Conservation (phyloP, 805 yeast species). For the Hemisphaericaspora nanyangensis region DNA sequence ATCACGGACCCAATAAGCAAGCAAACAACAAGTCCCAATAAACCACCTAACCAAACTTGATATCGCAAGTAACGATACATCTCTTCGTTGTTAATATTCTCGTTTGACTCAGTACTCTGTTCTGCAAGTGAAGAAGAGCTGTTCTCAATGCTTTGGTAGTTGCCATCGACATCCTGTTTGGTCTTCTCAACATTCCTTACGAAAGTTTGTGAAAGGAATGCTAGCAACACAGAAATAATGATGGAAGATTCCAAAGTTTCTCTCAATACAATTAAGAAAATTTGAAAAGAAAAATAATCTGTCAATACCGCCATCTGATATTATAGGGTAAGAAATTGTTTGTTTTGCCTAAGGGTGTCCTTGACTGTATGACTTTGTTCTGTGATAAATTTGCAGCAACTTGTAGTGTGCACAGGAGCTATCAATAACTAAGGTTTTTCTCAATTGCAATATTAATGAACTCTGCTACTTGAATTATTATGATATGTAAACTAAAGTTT, state of each 20-base stretch:
- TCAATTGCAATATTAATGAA: no score
- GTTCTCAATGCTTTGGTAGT: slow-evolving; percentile 5
- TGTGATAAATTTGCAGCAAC: no score
- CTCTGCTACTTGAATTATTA: no score
- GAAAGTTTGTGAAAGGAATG: slow-evolving; percentile 61
- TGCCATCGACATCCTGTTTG: slow-evolving; percentile 1
- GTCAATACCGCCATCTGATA: background rate
- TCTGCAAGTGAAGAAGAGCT: background rate
- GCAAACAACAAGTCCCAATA: slow-evolving; percentile 37
- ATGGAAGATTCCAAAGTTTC: slow-evolving; percentile 77
- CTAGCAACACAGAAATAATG: slow-evolving; percentile 67
- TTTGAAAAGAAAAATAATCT: slow-evolving; percentile 64
- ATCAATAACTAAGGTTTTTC: no score
- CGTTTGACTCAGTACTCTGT: no score
- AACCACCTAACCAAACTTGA: slow-evolving; percentile 45
- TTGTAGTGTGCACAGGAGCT: no score
- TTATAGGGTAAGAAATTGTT: background rate
- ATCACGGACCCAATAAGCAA: slow-evolving; percentile 38
- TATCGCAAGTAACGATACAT: slow-evolving; percentile 23
- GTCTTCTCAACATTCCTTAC: background rate
- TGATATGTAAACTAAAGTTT: no score
- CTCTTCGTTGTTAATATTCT: slow-evolving; percentile 2
- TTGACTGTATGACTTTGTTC: no score
- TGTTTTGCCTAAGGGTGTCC: no score
- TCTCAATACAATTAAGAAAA: slow-evolving; percentile 67